These are phyloP conservation scores for Starmerella floris DNA, from an alignment of 805 yeast species.

Conservation along the genomic window DNA sequence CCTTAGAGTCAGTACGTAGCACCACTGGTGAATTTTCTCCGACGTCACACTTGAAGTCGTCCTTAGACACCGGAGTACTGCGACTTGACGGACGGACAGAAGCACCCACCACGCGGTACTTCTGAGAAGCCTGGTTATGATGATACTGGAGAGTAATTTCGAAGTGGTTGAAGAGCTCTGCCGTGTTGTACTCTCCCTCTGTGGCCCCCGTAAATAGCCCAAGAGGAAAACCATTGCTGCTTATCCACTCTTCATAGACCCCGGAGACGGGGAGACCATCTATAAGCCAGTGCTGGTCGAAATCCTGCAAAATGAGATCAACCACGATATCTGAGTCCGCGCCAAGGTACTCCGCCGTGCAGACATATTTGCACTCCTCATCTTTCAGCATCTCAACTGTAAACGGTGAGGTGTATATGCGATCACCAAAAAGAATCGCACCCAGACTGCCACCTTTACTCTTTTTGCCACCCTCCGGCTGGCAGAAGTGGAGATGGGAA, in stretches of 20 bases:
- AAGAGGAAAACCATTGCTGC: constrained; percentile 22
- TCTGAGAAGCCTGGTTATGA: constrained; percentile 43
- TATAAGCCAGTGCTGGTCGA: constrained; percentile 79
- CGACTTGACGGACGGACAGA: constrained; percentile 59
- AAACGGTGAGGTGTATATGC: constrained; percentile 88
- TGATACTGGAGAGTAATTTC: constrained; percentile 74
- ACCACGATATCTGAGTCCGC: constrained; percentile 64
- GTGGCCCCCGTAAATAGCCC: constrained; percentile 43
- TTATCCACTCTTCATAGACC: constrained; percentile 30
- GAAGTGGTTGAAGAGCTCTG: constrained; percentile 56
- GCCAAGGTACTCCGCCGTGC: constrained; percentile 45
- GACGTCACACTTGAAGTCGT: constrained; percentile 22
- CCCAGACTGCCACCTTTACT: constrained; percentile 86
- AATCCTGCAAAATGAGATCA: constrained; percentile 67
- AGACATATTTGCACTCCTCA: constrained; percentile 52
- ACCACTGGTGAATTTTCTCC: constrained; percentile 15
- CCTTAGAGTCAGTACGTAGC: constrained; percentile 8
- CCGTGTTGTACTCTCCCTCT: constrained; percentile 32
- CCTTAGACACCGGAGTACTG: constrained; percentile 30
- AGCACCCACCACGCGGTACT: constrained; percentile 83
- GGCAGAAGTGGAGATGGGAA: constrained; percentile 71
- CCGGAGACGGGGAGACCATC: constrained; percentile 92
- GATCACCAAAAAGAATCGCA: constrained; percentile 85
- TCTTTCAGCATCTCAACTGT: constrained; percentile 65
- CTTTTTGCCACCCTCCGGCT: constrained; percentile 47